phyloP scores from a whole-genome alignment of 1,284 basidiomycete genomes.

The Ustilago esculenta region DNA sequence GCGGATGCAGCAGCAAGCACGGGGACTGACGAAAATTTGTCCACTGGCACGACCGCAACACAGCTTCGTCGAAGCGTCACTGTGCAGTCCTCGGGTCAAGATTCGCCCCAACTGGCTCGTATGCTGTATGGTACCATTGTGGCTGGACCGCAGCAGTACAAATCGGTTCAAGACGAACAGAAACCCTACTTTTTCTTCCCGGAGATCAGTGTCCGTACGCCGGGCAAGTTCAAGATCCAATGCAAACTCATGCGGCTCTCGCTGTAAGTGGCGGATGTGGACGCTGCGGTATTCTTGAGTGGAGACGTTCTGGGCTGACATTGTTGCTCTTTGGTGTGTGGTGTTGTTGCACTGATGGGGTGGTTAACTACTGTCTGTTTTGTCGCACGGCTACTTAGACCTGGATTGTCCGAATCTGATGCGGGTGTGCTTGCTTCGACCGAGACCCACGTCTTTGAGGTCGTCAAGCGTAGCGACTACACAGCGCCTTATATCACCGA shows the following conservation, averaged over 20 bases:
- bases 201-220: constrained; percentile 48
- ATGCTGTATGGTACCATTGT: constrained; percentile 57
- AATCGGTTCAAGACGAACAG: constrained; percentile 4
- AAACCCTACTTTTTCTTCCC: constrained; percentile 52
- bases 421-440: constrained; percentile 18
- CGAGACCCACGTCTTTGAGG: constrained; percentile 38
- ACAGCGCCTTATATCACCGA: constrained; percentile 50
- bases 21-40: not conserved
- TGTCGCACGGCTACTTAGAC: no score
- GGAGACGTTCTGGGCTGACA: no score
- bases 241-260: constrained; percentile 44
- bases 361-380: no score
- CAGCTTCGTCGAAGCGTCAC: no score
- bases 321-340: no score
- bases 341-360: no score
- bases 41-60: not conserved
- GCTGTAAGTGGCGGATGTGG: no score
- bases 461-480: constrained; percentile 31
- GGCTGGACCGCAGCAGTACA: constrained; percentile 31
- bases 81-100: not conserved
- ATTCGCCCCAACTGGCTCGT: constrained; percentile 8
- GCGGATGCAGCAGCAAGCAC: constrained; percentile 1
- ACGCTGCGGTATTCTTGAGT: no score
- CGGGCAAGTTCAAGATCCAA: constrained; percentile 44
- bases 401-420: no score